Evolutionary conservation across 2,329 filamentous ascomycete species (phyloP).

Genomic region (Albophoma yamanashiensis): DNA sequence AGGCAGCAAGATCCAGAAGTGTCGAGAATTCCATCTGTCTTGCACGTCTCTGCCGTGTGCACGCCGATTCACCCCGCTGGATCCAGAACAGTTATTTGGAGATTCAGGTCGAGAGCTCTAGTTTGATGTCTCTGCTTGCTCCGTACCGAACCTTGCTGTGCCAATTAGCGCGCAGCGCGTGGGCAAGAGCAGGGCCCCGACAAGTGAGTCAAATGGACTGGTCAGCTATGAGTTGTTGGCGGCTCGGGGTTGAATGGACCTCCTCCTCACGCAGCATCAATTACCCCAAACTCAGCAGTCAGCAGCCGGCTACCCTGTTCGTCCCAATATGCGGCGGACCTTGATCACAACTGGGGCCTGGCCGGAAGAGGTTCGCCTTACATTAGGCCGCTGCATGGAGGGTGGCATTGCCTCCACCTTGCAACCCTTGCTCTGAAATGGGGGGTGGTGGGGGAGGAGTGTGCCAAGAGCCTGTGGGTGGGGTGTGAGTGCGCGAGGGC

Average conservation of each 20-base stretch:
- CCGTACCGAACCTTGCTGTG: not conserved
- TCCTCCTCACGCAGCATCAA: slow-evolving; percentile 1
- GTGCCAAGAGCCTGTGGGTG: not conserved
- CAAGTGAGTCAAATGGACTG: not conserved
- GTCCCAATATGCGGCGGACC: slow-evolving; percentile 17
- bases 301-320: slow-evolving; percentile 2
- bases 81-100: not conserved
- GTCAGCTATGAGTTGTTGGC: slow-evolving; percentile 10
- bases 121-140: slow-evolving; percentile 3
- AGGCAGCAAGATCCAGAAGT: not conserved
- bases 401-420: slow-evolving; percentile 15
- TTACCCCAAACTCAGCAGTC: slow-evolving; percentile 3
- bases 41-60: not conserved
- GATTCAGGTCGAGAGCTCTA: not conserved
- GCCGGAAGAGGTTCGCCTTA: slow-evolving; percentile 19
- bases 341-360: slow-evolving; percentile 15
- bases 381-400: slow-evolving; percentile 21
- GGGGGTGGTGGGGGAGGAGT: slow-evolving; percentile 2
- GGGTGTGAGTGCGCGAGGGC: not conserved
- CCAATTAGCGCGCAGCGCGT: not conserved
- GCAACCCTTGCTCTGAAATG: not conserved
- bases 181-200: not conserved
- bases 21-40: not conserved
- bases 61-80: not conserved
- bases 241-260: slow-evolving; percentile 1